Evolutionary conservation across 129 eudicot genomes (phyloP).

Genomic region (Ambrosia trifida): DNA sequence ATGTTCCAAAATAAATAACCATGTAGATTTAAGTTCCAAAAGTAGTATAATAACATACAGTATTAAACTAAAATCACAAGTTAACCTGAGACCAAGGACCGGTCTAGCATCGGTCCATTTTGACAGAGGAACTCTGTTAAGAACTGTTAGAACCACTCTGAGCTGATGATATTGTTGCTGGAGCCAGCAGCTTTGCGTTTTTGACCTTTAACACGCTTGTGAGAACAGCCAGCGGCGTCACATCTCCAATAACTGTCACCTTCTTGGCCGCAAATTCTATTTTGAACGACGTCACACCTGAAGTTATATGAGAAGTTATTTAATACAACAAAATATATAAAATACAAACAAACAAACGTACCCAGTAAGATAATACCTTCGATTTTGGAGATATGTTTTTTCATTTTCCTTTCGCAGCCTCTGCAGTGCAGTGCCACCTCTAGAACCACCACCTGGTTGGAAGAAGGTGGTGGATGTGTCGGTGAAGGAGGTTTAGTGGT

Average conservation of each 20-base stretch:
- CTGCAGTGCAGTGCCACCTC: conserved; percentile 96
- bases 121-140: background rate
- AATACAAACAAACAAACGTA: no score
- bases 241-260: conserved; percentile 79
- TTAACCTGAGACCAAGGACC: background rate
- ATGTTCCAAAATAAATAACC: conserved; percentile 5
- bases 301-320: conserved; percentile 2
- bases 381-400: conserved; percentile 84
- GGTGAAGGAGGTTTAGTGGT: conserved; percentile 23
- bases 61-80: background rate
- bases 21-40: conserved; percentile 2
- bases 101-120: background rate
- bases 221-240: conserved; percentile 71
- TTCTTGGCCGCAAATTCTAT: conserved; percentile 92
- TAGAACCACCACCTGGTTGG: conserved; percentile 70
- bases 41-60: conserved; percentile 5
- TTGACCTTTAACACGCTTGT: conserved; percentile 69
- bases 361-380: conserved; percentile 43
- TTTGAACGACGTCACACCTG: conserved; percentile 83
- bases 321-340: background rate
- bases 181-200: conserved; percentile 69
- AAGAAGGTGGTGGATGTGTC: conserved; percentile 30
- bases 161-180: conserved; percentile 43
- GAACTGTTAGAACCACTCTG: background rate
- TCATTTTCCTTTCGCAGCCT: conserved; percentile 96